Evolutionary conservation across 1,139 yeast genomes (phyloP), one percentile per base, ranked within the genome.

Genomic region (Blastobotrys aristatus): DNA sequence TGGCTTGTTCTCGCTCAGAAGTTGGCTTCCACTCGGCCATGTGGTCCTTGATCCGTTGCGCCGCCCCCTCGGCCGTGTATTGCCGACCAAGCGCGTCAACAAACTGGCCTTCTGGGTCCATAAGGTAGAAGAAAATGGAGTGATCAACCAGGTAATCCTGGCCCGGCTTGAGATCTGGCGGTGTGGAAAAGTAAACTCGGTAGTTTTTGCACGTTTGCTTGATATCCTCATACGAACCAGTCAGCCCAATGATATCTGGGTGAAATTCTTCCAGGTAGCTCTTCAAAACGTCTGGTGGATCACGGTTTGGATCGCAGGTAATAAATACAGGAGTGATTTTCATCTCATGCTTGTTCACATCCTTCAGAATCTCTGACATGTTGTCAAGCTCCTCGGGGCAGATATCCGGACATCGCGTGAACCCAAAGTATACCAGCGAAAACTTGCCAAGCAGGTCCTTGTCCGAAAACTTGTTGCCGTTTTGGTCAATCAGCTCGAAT

Each of bases 341-440:
- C 43, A 79, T 72, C 29, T 73, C 72, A 46, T 80, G 75, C 54
- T 78, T 75, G 58, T 83, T 78, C 36, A 61, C 57, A 32, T 73
- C 77, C 46, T 81, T 77, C 56, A 92, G 69, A 77, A 94, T 86
- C 30, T 79, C 75, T 2, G 95, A 87, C 65, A 92, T 74, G 62
- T 90, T 88, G 64, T 92, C 98, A 54, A 92, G 76, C 66, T 92
- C 98, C 64, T 92, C 97, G 8, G 98, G 98, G 67, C 98, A 92
- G 46, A 92, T 89, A 67, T 92, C 98, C 6, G 98, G 98, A 69
- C 98, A 92, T 68, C 89, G 90, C 4, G 96, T 85, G 71, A 92
- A 92, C 0, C 98, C 98, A 68, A 92, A 92, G 67, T 92, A 92
- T 16, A 92, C 66, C 47, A 92, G 72, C 11, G 89, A 78, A 65